These are phyloP conservation scores for Arabis hirsuta DNA, from an alignment of 345 rosid genomes.

Conservation along the genomic window DNA sequence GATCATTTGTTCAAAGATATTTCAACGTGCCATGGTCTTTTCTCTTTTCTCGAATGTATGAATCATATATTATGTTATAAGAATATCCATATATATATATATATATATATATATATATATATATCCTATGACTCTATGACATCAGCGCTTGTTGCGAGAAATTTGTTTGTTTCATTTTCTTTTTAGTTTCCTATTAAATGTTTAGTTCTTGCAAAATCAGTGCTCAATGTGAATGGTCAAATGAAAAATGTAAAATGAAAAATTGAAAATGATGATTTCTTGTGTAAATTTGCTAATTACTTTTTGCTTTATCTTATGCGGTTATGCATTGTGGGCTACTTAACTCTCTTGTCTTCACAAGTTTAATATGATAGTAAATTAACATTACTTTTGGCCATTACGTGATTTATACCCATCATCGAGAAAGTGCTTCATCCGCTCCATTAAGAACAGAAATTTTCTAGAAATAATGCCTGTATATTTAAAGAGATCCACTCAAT, in stretches of 20 bases:
- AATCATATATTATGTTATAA: constrained; percentile 1
- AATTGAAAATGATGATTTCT: neutral
- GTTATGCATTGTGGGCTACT: constrained; percentile 17
- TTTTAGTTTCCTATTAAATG: neutral
- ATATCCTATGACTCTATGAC: neutral
- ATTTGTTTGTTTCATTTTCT: neutral
- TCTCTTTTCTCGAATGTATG: constrained; percentile 7
- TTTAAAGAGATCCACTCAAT: neutral
- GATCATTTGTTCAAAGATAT: constrained; percentile 1
- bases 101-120: neutral
- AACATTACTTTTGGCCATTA: neutral
- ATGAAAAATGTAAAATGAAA: too few species aligned
- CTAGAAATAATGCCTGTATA: neutral
- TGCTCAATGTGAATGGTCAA: neutral
- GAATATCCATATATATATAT: neutral
- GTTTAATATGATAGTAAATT: neutral
- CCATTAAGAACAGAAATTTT: neutral
- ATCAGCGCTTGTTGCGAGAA: neutral
- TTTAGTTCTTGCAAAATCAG: neutral
- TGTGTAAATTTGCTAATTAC: neutral
- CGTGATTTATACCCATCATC: neutral
- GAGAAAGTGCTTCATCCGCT: constrained; percentile 21
- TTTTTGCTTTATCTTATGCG: neutral
- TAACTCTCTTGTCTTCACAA: neutral
- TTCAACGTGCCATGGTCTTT: constrained; percentile 41